Conservation (phyloP, 345 rosid genomes). For the Bruguiera parviflora region DNA sequence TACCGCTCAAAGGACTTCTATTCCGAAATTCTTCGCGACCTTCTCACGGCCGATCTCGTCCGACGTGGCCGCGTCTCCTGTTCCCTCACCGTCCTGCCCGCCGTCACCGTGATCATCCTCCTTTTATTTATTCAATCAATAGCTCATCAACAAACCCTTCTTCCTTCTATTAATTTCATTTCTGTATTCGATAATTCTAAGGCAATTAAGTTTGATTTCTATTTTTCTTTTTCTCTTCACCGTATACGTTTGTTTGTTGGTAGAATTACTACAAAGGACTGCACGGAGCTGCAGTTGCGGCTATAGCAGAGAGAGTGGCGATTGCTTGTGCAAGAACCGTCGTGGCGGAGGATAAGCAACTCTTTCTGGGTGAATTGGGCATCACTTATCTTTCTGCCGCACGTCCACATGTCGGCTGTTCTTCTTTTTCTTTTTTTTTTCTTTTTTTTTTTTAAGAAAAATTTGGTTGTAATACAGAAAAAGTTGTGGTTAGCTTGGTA, state of each 20-base stretch:
- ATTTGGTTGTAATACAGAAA: background rate
- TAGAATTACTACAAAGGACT: constrained; percentile 28
- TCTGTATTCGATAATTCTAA: background rate
- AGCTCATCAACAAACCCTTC: background rate
- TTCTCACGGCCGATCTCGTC: constrained; percentile 40
- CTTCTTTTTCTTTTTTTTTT: background rate
- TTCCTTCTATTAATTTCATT: too few species aligned
- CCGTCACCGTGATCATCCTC: constrained; percentile 35
- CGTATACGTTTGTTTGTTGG: background rate
- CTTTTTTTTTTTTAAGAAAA: background rate
- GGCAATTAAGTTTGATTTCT: too few species aligned
- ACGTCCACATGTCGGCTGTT: constrained; percentile 24
- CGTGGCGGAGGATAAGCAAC: constrained; percentile 46
- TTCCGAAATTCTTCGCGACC: constrained; percentile 43
- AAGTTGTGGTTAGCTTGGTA: too few species aligned
- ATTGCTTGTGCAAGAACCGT: constrained; percentile 63
- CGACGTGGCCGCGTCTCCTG: constrained; percentile 57
- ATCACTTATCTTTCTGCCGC: constrained; percentile 65
- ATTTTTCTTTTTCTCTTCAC: too few species aligned
- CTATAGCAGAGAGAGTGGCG: constrained; percentile 62
- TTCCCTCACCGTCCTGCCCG: constrained; percentile 49
- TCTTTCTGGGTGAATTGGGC: constrained; percentile 69
- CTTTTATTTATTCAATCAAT: background rate
- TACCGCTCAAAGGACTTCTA: constrained; percentile 36
- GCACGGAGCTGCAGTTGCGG: constrained; percentile 72